Evolutionary conservation across 371 early-diverging fungal genomes (phyloP), one percentile per base, ranked within the genome.

Genomic region (Mucor lusitanicus): DNA sequence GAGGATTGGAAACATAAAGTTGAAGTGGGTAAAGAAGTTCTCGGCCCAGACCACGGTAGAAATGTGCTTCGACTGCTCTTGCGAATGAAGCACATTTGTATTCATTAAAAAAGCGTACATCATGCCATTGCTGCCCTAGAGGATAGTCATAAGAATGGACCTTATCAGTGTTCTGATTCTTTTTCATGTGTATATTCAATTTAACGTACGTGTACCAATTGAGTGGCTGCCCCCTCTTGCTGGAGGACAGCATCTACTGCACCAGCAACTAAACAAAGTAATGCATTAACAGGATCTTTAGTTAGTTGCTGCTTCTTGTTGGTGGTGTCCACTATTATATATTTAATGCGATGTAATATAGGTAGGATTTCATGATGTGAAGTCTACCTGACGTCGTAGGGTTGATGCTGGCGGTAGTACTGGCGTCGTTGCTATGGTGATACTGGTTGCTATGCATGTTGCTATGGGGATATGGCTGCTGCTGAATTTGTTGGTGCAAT

Each of bases 61-160:
- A 42, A 42, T 57, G 56, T 40, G 46, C 46, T 55, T 46, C 17
- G 7, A 21, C 21, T 21, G 19, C 2, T 21, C 32, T 35, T 8
- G 13, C 37, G 60, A 33, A 58, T 48, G 21, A 40, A 37, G 54
- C 39, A 53, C 55, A 54, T 37, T 39, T 30, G 28, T 23, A 40
- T 8, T 57, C 64, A 39, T 64, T 60, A 42, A 69, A 72, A 68
- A 77, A 62, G 59, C 65, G 66, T 63, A 60, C 48, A 69, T 35
- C 44, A 68, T 69, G 70, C 70, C 71, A 74, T 76, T 65, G 75
- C 78, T 78, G 76, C 75, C 74, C 81, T 80, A 77, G 75, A 78
- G 70, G 64, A 53, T 62, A 67, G 54, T 69, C 61, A 67, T 65
- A 70, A 70, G 65, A 72, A 75, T 74, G 77, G 77, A 81, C 70